A percentile compares a stretch with the other conserved stretches of the same genome.
Evolutionary conservation across 495 filamentous ascomycete species (phyloP).

Genomic region (Podospora bellae-mahoneyi): DNA sequence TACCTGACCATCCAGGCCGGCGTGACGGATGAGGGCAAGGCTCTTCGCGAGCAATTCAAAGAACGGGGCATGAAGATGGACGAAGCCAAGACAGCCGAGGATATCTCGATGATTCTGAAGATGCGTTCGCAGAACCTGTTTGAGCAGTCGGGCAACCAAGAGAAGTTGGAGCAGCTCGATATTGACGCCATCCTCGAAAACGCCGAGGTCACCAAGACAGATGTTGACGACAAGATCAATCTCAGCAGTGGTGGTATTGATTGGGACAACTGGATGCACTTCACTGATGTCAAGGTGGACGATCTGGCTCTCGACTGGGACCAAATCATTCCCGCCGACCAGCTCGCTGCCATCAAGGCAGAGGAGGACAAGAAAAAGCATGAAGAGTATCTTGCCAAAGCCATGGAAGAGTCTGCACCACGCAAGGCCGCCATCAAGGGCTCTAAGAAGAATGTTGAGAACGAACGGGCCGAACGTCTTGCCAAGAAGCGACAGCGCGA

Average conservation of each 20-base stretch:
- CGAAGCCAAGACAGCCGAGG: conserved; percentile 82
- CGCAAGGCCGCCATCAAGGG: conserved; percentile 63
- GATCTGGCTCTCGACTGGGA: conserved; percentile 83
- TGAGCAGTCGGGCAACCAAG: conserved; percentile 90
- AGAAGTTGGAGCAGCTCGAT: conserved; percentile 95
- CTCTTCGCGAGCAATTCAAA: conserved; percentile 58
- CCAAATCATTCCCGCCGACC: conserved; percentile 92
- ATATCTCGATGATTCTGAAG: conserved; percentile 91
- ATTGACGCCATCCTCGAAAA: conserved; percentile 95
- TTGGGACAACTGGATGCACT: conserved; percentile 93
- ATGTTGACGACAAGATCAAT: conserved; percentile 65
- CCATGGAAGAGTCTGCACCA: conserved; percentile 82
- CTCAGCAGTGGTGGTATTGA: conserved; percentile 72
- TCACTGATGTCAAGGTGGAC: conserved; percentile 91
- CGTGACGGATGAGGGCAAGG: conserved; percentile 86
- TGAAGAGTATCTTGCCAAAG: conserved; percentile 73
- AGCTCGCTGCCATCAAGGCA: conserved; percentile 80
- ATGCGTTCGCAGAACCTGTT: conserved; percentile 95
- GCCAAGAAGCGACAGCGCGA: conserved; percentile 90
- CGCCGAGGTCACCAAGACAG: conserved; percentile 91
- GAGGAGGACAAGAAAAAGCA: conserved; percentile 82
- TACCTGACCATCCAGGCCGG: conserved; percentile 96
- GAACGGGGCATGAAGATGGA: conserved; percentile 54
- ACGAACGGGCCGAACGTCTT: conserved; percentile 79
- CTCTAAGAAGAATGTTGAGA: conserved; percentile 58